Conservation (phyloP, 2,329 filamentous ascomycete species). For the Fusarium sambucinum region DNA sequence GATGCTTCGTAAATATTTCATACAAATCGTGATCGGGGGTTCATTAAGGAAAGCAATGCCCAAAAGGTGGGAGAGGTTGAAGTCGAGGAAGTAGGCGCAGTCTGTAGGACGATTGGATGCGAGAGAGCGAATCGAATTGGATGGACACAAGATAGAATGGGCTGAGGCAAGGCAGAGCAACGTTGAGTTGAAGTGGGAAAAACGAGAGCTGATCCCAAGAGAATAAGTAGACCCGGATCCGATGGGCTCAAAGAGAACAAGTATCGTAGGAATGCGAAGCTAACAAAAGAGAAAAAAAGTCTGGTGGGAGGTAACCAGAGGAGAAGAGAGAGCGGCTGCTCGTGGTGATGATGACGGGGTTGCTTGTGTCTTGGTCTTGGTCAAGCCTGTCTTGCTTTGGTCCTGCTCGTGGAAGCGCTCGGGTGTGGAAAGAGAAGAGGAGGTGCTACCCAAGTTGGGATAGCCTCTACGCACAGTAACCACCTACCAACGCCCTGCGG, state of each 20-base stretch:
- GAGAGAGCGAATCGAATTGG: constrained; percentile 34
- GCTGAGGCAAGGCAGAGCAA: constrained; percentile 32
- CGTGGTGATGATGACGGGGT: constrained; percentile 39
- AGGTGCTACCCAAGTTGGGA: constrained; percentile 41
- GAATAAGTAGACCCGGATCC: constrained; percentile 30
- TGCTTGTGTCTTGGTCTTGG: constrained; percentile 38
- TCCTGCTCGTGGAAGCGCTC: constrained; percentile 38
- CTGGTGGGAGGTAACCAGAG: constrained; percentile 27
- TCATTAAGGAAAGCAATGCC: constrained; percentile 15
- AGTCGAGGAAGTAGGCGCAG: constrained; percentile 31
- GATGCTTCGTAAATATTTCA: constrained; percentile 32
- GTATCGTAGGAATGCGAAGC: constrained; percentile 14
- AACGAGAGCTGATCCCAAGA: constrained; percentile 29
- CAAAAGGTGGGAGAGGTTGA: constrained; percentile 14
- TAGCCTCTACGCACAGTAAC: constrained; percentile 25
- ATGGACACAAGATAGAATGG: constrained; percentile 1
- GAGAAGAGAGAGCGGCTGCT: constrained; percentile 27
- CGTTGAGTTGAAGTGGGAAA: constrained; percentile 25
- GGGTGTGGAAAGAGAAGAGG: constrained; percentile 40
- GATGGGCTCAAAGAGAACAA: constrained; percentile 20
- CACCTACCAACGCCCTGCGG: constrained; percentile 21
- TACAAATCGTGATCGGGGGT: constrained; percentile 32
- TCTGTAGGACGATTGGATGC: constrained; percentile 33
- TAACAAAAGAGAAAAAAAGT: constrained; percentile 24
- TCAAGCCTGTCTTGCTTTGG: constrained; percentile 15